These are phyloP conservation scores for Cutaneotrichosporon curvatum DNA, from an alignment of 1,284 basidiomycete species.

Conservation along the genomic window DNA sequence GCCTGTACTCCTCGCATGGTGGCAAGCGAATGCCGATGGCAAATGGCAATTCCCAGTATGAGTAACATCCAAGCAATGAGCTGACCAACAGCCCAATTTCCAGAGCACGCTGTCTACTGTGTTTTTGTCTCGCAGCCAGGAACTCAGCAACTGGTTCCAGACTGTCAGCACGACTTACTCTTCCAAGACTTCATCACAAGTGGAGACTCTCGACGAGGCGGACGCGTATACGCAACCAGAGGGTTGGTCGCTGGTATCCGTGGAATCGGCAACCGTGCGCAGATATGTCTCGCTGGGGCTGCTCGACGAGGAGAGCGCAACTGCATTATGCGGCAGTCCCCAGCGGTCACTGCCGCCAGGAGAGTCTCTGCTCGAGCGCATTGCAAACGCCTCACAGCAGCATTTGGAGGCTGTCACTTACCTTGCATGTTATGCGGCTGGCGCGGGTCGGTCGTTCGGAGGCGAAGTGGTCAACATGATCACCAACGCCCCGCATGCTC, in stretches of 20 bases:
- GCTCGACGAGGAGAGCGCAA: slow-evolving; percentile 18
- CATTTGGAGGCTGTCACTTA: slow-evolving; percentile 29
- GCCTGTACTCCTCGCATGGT: slow-evolving; percentile 31
- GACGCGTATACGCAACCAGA: slow-evolving; percentile 28
- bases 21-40: slow-evolving; percentile 25
- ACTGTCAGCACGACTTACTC: slow-evolving; percentile 11
- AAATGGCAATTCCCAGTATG: slow-evolving; percentile 33
- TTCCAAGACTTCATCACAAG: slow-evolving; percentile 10
- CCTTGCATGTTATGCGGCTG: slow-evolving; percentile 24
- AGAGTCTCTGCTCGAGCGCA: slow-evolving; percentile 26
- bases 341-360: slow-evolving; percentile 15
- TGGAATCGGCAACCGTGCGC: slow-evolving; percentile 26
- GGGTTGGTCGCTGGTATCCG: slow-evolving; percentile 30
- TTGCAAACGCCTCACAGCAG: slow-evolving; percentile 17
- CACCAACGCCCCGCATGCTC: slow-evolving; percentile 14
- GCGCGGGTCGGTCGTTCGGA: slow-evolving; percentile 22
- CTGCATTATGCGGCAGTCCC: slow-evolving; percentile 16
- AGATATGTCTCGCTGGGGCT: slow-evolving; percentile 25
- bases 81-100: slow-evolving; percentile 4
- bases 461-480: slow-evolving; percentile 28
- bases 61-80: slow-evolving; percentile 5
- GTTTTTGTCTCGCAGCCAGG: slow-evolving; percentile 4
- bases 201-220: slow-evolving; percentile 30
- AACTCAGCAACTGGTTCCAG: slow-evolving; percentile 7
- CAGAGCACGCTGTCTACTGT: slow-evolving; percentile 8